Evolutionary conservation across 2,329 filamentous ascomycete genomes (phyloP).

Genomic region (Biscogniauxia marginata): DNA sequence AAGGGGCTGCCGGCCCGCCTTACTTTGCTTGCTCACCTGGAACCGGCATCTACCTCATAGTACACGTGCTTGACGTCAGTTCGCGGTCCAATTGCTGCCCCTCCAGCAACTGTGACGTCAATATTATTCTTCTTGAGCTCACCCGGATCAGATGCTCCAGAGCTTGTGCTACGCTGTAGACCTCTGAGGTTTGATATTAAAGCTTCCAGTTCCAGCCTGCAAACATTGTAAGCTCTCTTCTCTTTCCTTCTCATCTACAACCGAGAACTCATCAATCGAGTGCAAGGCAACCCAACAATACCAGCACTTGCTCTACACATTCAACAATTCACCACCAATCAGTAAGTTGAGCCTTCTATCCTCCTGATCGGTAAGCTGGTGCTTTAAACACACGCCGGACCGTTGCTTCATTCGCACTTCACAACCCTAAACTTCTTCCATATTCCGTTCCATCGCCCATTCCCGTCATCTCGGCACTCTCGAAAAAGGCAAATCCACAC

Average conservation of each 20-base stretch:
- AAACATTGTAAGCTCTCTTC: too few relatives aligned
- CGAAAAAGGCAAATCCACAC: background rate
- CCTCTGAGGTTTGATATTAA: too few relatives aligned
- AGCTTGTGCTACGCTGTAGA: background rate
- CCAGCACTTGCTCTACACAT: background rate
- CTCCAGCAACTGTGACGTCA: slow-evolving; percentile 13
- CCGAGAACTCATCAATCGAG: too few relatives aligned
- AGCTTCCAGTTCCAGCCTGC: too few relatives aligned
- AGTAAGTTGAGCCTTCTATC: background rate
- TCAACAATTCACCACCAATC: background rate
- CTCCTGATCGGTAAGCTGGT: too few relatives aligned
- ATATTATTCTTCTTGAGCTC: background rate
- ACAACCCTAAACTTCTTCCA: too few relatives aligned
- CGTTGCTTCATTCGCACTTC: too few relatives aligned
- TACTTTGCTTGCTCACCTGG: slow-evolving; percentile 3
- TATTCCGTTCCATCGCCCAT: too few relatives aligned
- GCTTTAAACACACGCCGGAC: too few relatives aligned
- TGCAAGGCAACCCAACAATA: background rate
- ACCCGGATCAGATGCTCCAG: background rate
- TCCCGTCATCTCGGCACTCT: too few relatives aligned
- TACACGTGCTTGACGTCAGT: background rate
- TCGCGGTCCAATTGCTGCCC: background rate
- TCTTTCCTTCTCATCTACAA: too few relatives aligned
- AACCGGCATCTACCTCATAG: slow-evolving; percentile 4
- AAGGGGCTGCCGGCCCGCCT: background rate